Base-by-base conservation (phyloP, 2,329 filamentous ascomycete species). In the Elsinoe arachidis region DNA sequence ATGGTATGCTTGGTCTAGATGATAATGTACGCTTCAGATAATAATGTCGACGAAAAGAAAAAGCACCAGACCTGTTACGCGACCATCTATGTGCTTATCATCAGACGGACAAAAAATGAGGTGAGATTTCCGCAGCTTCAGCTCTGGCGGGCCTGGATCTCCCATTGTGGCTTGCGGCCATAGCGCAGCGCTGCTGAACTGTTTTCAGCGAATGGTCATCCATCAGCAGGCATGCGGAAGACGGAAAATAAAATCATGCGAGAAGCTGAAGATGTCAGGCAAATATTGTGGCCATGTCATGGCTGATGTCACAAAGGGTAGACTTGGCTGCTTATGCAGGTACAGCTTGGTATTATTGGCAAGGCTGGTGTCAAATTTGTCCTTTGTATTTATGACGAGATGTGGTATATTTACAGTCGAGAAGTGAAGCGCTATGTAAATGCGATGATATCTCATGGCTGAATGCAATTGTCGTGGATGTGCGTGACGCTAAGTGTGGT, bases 381-480 rank as follows among this genome's bases (percentile, higher is more conserved):
- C 26, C 26, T 30, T 30, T 14, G 21, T 46, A 46, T 14, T 10
- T 14, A 23, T 23, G 41, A 23, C 41, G 26, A 15, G 19, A 34
- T 17, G 23, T 51, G 17, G 10, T 34, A 51, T 34, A 51, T 15
- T 51, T 51, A 51, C 46, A 51, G 15, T 15, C 3, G 26, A 34
- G 19, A 5, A 51, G 14, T 35, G 7, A 51, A 23, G 9, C 46
- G 30, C 46, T 51, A 26, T 26, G 26, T 35, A 51, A 35, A 51
- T 51, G 46, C 46, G 14, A 17, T 51, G 46, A 51, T 30, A 15
- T 30, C 17, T 51, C 46, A 51, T 51, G 30, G 5, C 26, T 51
- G 34, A 47, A 51, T 51, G 46, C 46, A 17, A 51, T 51, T 9
- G 26, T 51, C 46, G 46, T 51, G 46, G 19, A 34, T 35, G n/a